Evolutionary conservation across 352 stramenopile species (phyloP).

Genomic region (Globisporangium iwayamae): DNA sequence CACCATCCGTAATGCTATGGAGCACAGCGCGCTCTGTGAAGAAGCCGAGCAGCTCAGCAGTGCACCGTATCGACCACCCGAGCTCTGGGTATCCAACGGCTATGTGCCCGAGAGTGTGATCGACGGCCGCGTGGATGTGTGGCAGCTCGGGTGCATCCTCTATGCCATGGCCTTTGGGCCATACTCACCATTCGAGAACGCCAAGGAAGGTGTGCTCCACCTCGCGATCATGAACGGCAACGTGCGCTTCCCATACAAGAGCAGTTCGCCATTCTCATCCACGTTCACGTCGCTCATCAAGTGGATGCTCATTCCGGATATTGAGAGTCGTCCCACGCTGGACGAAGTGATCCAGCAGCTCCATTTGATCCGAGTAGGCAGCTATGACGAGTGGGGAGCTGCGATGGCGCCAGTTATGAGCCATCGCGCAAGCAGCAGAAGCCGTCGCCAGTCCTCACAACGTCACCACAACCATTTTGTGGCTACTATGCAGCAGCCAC

Average conservation of each 20-base stretch:
- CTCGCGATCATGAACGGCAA: conserved; percentile 66
- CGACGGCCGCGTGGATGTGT: conserved; percentile 85
- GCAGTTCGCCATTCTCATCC: conserved; percentile 38
- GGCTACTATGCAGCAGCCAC: neutral
- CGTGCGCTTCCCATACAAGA: conserved; percentile 47
- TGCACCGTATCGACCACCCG: conserved; percentile 87
- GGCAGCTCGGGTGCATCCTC: conserved; percentile 86
- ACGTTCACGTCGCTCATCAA: conserved; percentile 58
- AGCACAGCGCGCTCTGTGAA: conserved; percentile 74
- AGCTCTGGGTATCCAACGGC: conserved; percentile 77
- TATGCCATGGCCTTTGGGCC: conserved; percentile 91
- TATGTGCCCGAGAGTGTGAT: conserved; percentile 24
- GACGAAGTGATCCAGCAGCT: conserved; percentile 35
- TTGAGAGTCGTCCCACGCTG: conserved; percentile 56
- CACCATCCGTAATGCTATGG: conserved; percentile 25
- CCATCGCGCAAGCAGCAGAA: neutral
- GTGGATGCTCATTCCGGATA: conserved; percentile 69
- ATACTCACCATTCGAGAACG: conserved; percentile 87
- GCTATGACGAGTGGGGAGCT: neutral
- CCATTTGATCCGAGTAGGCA: conserved; percentile 14
- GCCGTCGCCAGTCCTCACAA: neutral
- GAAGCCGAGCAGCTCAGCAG: conserved; percentile 77
- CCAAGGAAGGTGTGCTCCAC: conserved; percentile 40
- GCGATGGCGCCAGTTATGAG: neutral
- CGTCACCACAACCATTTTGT: neutral